Base-by-base conservation (phyloP, 2,329 filamentous ascomycete genomes). In the Fusarium sulawesiense region DNA sequence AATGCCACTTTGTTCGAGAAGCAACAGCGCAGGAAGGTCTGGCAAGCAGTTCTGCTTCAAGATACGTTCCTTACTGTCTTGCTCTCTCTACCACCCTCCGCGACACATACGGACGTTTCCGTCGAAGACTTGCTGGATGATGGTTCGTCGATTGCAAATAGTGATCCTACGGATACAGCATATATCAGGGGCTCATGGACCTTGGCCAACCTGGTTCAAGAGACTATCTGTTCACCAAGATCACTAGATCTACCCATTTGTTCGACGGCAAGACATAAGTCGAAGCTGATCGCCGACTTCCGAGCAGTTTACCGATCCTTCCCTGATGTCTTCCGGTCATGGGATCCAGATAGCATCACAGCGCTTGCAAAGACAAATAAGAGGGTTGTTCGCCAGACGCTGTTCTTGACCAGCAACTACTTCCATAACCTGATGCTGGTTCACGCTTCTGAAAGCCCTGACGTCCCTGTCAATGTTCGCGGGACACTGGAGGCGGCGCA, bases 341-440 rank as follows among this genome's bases (percentile, higher is more conserved):
- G 91, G 81, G 88, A 92, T 73, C 82, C 86, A 7, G 85, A 86
- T 5, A 86, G 86, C 23, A 85, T 93, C 41, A 82, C 85, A 10
- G 81, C 83, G 18, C 82, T 91, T 51, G 86, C 88, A 2, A 80
- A 81, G 46, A 85, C 80, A 4, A 89, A 91, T 74, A 89, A 90
- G 65, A 86, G 92, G 9, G 85, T 89, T 2, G 88, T 93, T 18
- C 84, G 91, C 1, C 92, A 95, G 78, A 93, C 91, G 20, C 80
- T 95, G 7, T 94, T 93, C 75, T 82, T 94, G 30, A 91, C 90
- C n/a, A 92, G 89, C 78, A 94, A 94, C 76, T 94, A 93, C 80
- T 93, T 90, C 79, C 92, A 95, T 77, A 93, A 92, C 77, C 83
- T 94, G 25, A 94, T 94, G 91, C 82, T 94, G 12, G 87, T 94